These are phyloP conservation scores for Fusarium coffeatum DNA, from an alignment of 2,329 filamentous ascomycete species.

Conservation along the genomic window DNA sequence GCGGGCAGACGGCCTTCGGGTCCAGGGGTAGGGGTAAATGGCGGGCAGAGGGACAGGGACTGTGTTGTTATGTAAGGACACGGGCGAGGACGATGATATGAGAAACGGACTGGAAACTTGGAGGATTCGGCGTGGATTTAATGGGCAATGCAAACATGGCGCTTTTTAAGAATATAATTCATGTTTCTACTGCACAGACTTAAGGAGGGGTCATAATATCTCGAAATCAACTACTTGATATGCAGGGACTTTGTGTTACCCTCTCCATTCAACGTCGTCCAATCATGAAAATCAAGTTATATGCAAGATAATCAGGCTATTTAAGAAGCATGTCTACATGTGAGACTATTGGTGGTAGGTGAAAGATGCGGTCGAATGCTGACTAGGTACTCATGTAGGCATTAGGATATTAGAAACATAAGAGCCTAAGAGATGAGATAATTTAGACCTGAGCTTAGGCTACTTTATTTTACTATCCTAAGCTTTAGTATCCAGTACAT, in stretches of 20 bases:
- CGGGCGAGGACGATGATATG: not conserved
- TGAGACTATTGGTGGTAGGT: not conserved
- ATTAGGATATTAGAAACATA: not conserved
- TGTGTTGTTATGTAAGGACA: conserved; percentile 32
- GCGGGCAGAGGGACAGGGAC: conserved; percentile 33
- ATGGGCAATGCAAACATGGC: conserved; percentile 11
- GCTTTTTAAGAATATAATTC: conserved; percentile 5
- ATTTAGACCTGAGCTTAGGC: not conserved
- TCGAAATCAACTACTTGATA: no score
- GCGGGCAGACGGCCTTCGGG: conserved; percentile 43
- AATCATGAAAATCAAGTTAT: not conserved
- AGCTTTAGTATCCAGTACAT: not conserved
- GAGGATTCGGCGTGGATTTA: conserved; percentile 1
- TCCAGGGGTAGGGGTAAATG: conserved; percentile 27
- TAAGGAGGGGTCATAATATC: not conserved
- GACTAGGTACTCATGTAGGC: not conserved
- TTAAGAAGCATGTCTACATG: not conserved
- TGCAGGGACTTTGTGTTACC: not conserved
- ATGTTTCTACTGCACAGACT: not conserved
- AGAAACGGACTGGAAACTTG: not conserved
- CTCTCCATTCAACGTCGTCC: not conserved
- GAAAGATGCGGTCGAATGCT: not conserved
- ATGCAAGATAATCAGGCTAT: not conserved
- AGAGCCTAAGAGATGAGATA: not conserved
- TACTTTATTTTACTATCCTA: not conserved